Conservation (phyloP, 2,329 filamentous ascomycete genomes). For the Fusarium sarcochroum region DNA sequence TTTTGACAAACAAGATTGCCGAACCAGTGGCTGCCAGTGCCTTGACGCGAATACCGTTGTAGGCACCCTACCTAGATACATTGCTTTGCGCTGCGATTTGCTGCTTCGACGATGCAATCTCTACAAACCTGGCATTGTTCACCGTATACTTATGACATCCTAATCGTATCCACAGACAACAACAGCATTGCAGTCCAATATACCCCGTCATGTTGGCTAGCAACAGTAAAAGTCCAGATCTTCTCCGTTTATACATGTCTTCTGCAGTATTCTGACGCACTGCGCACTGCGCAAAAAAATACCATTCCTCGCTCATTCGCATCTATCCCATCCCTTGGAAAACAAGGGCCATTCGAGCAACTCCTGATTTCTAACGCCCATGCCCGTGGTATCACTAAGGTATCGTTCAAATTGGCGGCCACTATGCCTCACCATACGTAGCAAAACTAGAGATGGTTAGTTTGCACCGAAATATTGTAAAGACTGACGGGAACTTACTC, state of each 20-base stretch:
- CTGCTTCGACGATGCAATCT: background rate
- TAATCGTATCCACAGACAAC: background rate
- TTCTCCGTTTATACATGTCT: constrained; percentile 11
- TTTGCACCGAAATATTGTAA: background rate
- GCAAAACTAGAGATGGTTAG: constrained; percentile 52
- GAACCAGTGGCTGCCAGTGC: background rate
- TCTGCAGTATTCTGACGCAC: background rate
- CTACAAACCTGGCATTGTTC: constrained; percentile 1
- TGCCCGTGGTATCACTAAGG: constrained; percentile 38
- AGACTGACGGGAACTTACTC: constrained; percentile 55
- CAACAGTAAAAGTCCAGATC: background rate
- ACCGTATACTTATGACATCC: background rate
- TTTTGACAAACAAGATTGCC: background rate
- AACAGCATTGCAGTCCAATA: background rate
- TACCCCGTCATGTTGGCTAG: background rate
- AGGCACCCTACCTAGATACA: background rate
- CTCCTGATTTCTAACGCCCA: constrained; percentile 37
- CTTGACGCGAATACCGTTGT: background rate
- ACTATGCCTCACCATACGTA: constrained; percentile 58
- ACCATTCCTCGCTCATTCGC: constrained; percentile 11
- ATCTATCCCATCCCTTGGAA: constrained; percentile 7
- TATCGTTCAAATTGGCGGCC: constrained; percentile 18
- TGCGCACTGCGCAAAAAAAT: constrained; percentile 5
- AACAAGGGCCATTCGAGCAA: constrained; percentile 18
- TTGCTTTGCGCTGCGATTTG: background rate